Conservation (phyloP, 2,329 filamentous ascomycete species). For the Ceratocystis cubensis region DNA sequence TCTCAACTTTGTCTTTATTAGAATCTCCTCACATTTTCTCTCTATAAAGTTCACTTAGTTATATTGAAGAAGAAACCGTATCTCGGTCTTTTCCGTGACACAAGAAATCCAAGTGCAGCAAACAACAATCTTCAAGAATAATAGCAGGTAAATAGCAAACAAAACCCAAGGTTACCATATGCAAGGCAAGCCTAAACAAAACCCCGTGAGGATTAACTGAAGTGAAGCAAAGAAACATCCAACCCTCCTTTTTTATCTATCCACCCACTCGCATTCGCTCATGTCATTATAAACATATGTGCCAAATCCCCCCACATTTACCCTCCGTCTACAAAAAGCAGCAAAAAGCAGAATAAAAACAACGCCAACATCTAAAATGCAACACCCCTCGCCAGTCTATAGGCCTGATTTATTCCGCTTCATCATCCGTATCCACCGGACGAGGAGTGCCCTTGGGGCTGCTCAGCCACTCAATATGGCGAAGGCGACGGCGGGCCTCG, state of each 20-base stretch:
- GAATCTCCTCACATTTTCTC: no score
- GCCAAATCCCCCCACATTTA: not conserved
- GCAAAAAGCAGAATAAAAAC: slow-evolving; percentile 2
- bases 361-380: not conserved
- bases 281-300: not conserved
- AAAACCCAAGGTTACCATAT: slow-evolving; percentile 3
- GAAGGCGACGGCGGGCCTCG: slow-evolving; percentile 71
- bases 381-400: no score
- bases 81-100: no score
- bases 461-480: slow-evolving; percentile 77
- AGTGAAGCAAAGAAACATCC: slow-evolving; percentile 1
- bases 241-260: not conserved
- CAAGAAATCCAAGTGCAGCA: not conserved
- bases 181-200: slow-evolving; percentile 7
- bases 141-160: not conserved
- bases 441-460: slow-evolving; percentile 73
- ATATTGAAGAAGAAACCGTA: no score
- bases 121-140: not conserved
- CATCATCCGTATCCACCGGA: slow-evolving; percentile 65
- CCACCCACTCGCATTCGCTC: not conserved
- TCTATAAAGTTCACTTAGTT: no score
- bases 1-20: no score
- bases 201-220: slow-evolving; percentile 16
- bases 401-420: slow-evolving; percentile 33
- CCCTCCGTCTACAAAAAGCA: not conserved